Base-by-base conservation (phyloP, 306 rosid species). In the Carpinus fangiana region DNA sequence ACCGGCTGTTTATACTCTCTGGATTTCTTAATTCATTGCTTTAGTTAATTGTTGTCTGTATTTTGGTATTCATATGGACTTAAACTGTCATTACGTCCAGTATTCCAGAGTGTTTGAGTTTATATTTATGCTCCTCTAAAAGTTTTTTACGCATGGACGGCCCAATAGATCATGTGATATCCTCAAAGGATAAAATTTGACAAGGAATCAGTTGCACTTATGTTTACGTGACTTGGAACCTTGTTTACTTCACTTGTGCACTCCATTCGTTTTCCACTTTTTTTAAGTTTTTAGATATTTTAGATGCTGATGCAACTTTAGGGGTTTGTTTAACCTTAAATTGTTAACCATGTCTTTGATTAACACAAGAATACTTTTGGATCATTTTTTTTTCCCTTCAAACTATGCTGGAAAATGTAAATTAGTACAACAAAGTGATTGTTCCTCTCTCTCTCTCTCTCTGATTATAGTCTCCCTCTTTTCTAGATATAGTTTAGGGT, bases 1-100 rank as follows among this genome's bases (percentile, higher is more conserved):
- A 50, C 47, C 53, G 75, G 64, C 23, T 23, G 65, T 69, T 55
- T 73, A 52, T 47, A 61, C 72, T 64, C 11, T 67, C 73, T 20
- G 4, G 28, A 28, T 10, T 43, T 69, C 54, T 41, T 43, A 34
- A 72, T 10, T 56, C 51, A 66, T 4, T 38, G 26, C 50, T 61
- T 17, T 17, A 17, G 14, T 34, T 41, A 28, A 62, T 66, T 38
- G 31, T 66, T 41, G 16, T 4, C 34, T 21, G 14, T 18, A 9
- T 14, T 47, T 31, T 36, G 41, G 28, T 26, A 41, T 41, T 66
- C 72, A 18, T 41, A 2, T 18, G 16, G 51, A 38, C 50, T 36
- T 38, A 9, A 66, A 64, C 14, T 31, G 12, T 64, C 20, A 13
- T 18, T 3, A 64, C 6, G 20, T 64, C 10, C 47, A 34, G 9